Evolutionary conservation across 805 yeast genomes (phyloP).

Genomic region (Nakazawaea populi): DNA sequence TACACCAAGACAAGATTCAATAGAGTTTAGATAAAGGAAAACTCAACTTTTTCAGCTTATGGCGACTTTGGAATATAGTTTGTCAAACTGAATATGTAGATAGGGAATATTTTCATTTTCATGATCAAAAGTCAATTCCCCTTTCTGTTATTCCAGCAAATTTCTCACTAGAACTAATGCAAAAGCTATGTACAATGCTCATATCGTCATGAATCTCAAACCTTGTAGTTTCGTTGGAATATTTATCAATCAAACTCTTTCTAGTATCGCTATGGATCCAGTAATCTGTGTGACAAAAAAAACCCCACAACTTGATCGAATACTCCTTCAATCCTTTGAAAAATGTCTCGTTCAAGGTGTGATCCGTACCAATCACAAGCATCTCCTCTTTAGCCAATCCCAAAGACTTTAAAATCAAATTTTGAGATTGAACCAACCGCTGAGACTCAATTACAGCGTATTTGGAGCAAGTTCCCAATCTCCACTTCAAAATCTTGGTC

Average conservation of each 20-base stretch:
- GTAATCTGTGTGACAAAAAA: conserved; percentile 8
- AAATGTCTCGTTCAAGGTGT: neutral
- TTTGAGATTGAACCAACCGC: neutral
- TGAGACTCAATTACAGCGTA: neutral
- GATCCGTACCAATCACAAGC: neutral
- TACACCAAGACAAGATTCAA: conserved; percentile 9
- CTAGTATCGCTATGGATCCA: conserved; percentile 7
- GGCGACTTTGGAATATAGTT: neutral
- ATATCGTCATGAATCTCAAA: conserved; percentile 4
- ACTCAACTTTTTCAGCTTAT: no score
- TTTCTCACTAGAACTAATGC: neutral
- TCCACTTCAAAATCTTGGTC: neutral
- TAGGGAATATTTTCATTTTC: neutral
- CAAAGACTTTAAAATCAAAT: neutral
- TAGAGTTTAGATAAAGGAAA: neutral
- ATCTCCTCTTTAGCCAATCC: conserved; percentile 9
- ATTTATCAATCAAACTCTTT: neutral
- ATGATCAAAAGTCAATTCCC: neutral
- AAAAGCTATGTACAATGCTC: conserved; percentile 3
- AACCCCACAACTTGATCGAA: neutral
- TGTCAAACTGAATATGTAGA: neutral
- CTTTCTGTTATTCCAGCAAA: conserved; percentile 4
- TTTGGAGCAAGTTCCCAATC: neutral
- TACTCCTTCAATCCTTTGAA: neutral
- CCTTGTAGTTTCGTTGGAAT: neutral